Evolutionary conservation across 148 eudicot species (phyloP).

Genomic region (Spergularia marina): DNA sequence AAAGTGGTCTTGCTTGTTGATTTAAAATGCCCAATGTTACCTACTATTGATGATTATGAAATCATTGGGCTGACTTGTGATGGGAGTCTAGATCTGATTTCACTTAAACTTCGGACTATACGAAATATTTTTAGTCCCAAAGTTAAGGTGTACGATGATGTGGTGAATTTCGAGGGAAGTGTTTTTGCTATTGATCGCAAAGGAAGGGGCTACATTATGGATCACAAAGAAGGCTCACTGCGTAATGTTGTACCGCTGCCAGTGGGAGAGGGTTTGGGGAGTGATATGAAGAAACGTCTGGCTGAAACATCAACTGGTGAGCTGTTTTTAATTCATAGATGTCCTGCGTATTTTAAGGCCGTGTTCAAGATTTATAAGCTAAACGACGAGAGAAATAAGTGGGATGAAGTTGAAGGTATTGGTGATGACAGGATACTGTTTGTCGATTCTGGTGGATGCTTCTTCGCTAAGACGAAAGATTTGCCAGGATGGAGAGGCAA

Average conservation of each 20-base stretch:
- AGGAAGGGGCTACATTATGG: conserved; percentile 13
- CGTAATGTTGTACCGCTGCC: neutral
- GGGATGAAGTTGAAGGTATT: conserved; percentile 10
- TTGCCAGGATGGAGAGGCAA: conserved; percentile 22
- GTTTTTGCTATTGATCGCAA: conserved; percentile 21
- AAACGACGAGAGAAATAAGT: conserved; percentile 4
- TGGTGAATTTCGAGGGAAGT: conserved; percentile 11
- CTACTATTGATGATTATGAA: neutral
- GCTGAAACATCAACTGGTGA: conserved; percentile 11
- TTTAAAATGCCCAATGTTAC: neutral
- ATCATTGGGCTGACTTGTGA: neutral
- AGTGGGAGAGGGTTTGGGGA: conserved; percentile 2
- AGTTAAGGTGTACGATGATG: conserved; percentile 11
- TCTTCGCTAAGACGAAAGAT: neutral
- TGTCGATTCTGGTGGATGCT: conserved; percentile 9
- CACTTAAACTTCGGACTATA: neutral
- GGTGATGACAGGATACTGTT: conserved; percentile 8
- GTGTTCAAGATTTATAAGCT: conserved; percentile 2
- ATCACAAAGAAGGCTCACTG: neutral
- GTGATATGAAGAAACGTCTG: conserved; percentile 15
- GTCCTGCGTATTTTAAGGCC: neutral
- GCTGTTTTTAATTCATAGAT: conserved; percentile 7
- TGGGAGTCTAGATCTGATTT: neutral
- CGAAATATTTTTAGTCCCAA: neutral
- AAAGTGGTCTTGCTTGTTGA: conserved; percentile 13